Conservation (phyloP, 2,329 filamentous ascomycete genomes). For the Fusarium pseudograminearum region DNA sequence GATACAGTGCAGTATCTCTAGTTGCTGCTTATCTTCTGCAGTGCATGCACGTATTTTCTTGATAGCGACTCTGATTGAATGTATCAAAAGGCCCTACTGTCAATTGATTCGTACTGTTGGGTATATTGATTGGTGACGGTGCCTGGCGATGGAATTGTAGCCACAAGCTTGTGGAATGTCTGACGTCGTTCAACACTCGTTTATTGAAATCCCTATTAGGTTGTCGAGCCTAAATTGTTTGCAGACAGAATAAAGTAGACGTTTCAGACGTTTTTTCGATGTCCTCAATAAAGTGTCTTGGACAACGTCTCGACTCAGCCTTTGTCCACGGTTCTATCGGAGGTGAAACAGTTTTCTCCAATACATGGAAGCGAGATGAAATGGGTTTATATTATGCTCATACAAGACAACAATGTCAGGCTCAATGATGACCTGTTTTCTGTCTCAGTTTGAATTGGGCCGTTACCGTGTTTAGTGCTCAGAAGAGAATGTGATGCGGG, state of each 20-base stretch:
- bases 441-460: slow-evolving; percentile 7
- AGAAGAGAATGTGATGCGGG: slow-evolving; percentile 11
- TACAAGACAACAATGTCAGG: slow-evolving; percentile 1
- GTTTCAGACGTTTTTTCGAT: slow-evolving; percentile 20
- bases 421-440: slow-evolving; percentile 10
- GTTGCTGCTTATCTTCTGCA: slow-evolving; percentile 10
- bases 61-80: background rate
- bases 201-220: slow-evolving; percentile 15
- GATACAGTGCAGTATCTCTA: slow-evolving; percentile 11
- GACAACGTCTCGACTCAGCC: slow-evolving; percentile 1
- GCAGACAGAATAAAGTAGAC: slow-evolving; percentile 5
- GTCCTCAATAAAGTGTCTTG: slow-evolving; percentile 14
- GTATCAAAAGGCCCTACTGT: background rate
- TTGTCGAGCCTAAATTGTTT: slow-evolving; percentile 12
- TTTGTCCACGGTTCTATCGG: slow-evolving; percentile 4
- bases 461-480: slow-evolving; percentile 12
- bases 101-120: slow-evolving; percentile 23
- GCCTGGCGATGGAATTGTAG: background rate
- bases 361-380: background rate
- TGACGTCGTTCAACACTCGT: slow-evolving; percentile 26
- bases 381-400: background rate
- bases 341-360: slow-evolving; percentile 5
- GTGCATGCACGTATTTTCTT: background rate
- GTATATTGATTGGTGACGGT: background rate
- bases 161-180: slow-evolving; percentile 7